These are phyloP conservation scores for Helminthosporium solani DNA, from an alignment of 2,329 filamentous ascomycete species.

Conservation along the genomic window DNA sequence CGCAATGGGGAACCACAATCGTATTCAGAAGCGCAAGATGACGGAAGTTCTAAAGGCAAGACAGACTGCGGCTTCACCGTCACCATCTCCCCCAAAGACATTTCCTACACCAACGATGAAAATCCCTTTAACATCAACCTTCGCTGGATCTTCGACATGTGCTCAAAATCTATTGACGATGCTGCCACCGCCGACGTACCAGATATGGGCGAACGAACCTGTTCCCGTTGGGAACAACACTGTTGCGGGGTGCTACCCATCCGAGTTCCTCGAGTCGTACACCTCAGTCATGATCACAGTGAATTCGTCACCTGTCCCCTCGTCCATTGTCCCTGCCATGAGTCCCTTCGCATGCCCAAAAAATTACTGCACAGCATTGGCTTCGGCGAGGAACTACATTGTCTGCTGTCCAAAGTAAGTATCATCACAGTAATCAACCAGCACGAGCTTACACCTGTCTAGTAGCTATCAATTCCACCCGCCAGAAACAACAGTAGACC, in stretches of 20 bases:
- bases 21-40: slow-evolving; percentile 1
- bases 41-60: neutral
- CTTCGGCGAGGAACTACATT: slow-evolving; percentile 22
- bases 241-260: slow-evolving; percentile 25
- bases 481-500: slow-evolving; percentile 16
- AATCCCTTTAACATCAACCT: slow-evolving; percentile 26
- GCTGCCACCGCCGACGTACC: slow-evolving; percentile 22
- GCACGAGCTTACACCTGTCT: neutral
- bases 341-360: slow-evolving; percentile 27
- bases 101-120: slow-evolving; percentile 12
- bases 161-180: slow-evolving; percentile 21
- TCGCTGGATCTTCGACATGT: slow-evolving; percentile 28
- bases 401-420: slow-evolving; percentile 32
- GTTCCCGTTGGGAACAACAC: slow-evolving; percentile 21
- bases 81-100: slow-evolving; percentile 1
- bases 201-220: slow-evolving; percentile 30
- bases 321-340: slow-evolving; percentile 27
- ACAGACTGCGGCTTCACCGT: neutral
- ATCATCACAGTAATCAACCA: neutral
- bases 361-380: slow-evolving; percentile 22
- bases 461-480: slow-evolving; percentile 22
- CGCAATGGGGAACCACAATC: neutral
- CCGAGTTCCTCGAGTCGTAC: slow-evolving; percentile 25
- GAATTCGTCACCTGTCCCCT: slow-evolving; percentile 3
- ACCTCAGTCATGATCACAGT: slow-evolving; percentile 10